Conservation (phyloP, 306 rosid genomes). For the Rosa rugosa region DNA sequence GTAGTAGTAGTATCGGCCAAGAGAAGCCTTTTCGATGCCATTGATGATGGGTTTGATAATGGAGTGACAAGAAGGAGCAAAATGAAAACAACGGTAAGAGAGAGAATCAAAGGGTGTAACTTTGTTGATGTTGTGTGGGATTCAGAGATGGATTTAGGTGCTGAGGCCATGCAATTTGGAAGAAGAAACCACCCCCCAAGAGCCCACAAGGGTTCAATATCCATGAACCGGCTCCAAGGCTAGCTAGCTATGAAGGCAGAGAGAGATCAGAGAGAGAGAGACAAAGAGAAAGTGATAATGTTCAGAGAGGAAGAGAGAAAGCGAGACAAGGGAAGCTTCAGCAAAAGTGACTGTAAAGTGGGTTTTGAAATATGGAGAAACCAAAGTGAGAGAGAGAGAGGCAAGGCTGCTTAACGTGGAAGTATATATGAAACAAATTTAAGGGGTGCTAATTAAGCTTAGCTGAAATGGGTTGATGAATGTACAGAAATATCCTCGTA, state of each 20-base stretch:
- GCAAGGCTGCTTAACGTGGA: slow-evolving; percentile 40
- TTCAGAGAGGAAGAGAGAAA: slow-evolving; percentile 7
- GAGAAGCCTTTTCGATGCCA: slow-evolving; percentile 40
- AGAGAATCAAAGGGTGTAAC: slow-evolving; percentile 40
- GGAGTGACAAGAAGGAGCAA: slow-evolving; percentile 55
- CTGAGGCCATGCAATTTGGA: slow-evolving; percentile 88
- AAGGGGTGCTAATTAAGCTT: slow-evolving; percentile 6
- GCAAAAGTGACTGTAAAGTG: slow-evolving; percentile 61
- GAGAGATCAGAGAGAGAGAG: slow-evolving; percentile 24
- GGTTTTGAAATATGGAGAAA: slow-evolving; percentile 48
- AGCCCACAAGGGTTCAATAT: slow-evolving; percentile 97
- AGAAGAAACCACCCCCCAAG: slow-evolving; percentile 96
- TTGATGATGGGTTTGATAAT: slow-evolving; percentile 32
- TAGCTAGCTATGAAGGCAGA: slow-evolving; percentile 34
- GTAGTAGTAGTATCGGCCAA: slow-evolving; percentile 36
- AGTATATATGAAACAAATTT: slow-evolving; percentile 46
- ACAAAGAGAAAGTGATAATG: slow-evolving; percentile 3
- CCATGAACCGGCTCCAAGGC: slow-evolving; percentile 92
- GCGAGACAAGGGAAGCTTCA: slow-evolving; percentile 64
- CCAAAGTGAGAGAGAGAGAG: slow-evolving; percentile 27
- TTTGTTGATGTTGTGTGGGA: slow-evolving; percentile 34
- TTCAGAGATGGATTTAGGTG: slow-evolving; percentile 50
- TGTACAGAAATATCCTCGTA: slow-evolving; percentile 46
- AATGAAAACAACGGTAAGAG: slow-evolving; percentile 56
- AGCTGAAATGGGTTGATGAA: slow-evolving; percentile 22